phyloP scores from a whole-genome alignment of 441 rosid species.

The Aquilaria agallochum region DNA sequence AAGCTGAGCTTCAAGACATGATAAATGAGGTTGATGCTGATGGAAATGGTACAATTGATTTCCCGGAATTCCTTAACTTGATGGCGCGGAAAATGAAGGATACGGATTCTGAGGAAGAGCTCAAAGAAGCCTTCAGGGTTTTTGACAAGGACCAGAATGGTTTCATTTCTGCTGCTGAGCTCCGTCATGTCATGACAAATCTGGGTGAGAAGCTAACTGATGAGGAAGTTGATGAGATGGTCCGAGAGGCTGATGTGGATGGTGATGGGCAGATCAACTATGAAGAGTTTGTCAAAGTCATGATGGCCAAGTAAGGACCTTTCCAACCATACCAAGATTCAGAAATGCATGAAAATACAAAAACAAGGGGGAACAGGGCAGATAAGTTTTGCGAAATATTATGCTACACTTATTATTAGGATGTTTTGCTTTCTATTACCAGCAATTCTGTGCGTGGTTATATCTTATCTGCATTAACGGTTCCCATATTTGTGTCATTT shows the following conservation, averaged over 20 bases:
- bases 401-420: slow-evolving; percentile 10
- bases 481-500: slow-evolving; percentile 7
- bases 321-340: slow-evolving; percentile 4
- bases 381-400: slow-evolving; percentile 21
- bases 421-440: slow-evolving; percentile 18
- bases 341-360: not conserved
- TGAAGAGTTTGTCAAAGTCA: slow-evolving; percentile 10
- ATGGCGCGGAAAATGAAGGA: slow-evolving; percentile 9
- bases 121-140: slow-evolving; percentile 5
- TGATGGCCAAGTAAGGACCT: slow-evolving; percentile 10
- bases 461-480: slow-evolving; percentile 19
- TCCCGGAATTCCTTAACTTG: slow-evolving; percentile 9
- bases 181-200: slow-evolving; percentile 7
- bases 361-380: slow-evolving; percentile 17
- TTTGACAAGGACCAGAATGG: slow-evolving; percentile 10
- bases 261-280: slow-evolving; percentile 11
- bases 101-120: slow-evolving; percentile 5
- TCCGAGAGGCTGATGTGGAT: slow-evolving; percentile 11
- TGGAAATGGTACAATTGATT: slow-evolving; percentile 7
- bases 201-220: slow-evolving; percentile 10
- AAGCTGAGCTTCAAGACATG: slow-evolving; percentile 9
- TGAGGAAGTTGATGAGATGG: slow-evolving; percentile 10
- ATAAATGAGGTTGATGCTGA: slow-evolving; percentile 10
- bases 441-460: slow-evolving; percentile 13
- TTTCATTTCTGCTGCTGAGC: slow-evolving; percentile 10